phyloP scores from a whole-genome alignment of 768 basidiomycete genomes.

The Termitomyces sp. region DNA sequence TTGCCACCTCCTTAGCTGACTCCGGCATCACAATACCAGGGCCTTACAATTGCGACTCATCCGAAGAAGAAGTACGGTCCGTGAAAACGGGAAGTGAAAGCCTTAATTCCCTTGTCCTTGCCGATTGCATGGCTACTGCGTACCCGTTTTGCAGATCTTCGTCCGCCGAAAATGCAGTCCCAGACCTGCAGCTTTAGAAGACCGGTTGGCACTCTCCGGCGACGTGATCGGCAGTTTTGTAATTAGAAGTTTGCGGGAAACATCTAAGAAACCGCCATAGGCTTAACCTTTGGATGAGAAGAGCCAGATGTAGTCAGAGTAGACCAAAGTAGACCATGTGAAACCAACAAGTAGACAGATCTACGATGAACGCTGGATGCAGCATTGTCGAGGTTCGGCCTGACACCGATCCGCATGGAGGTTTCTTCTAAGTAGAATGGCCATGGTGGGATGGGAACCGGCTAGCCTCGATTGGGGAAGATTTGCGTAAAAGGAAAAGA shows the following conservation, averaged over 20 bases:
- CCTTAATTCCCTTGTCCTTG: not conserved
- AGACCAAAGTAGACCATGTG: slow-evolving; percentile 6
- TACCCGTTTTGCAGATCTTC: slow-evolving; percentile 8
- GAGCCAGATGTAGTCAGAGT: not conserved
- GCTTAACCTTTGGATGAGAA: slow-evolving; percentile 7
- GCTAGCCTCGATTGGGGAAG: slow-evolving; percentile 15
- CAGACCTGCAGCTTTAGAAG: slow-evolving; percentile 7
- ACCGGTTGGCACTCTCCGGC: slow-evolving; percentile 12
- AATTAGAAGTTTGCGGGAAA: slow-evolving; percentile 15
- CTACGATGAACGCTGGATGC: slow-evolving; percentile 5
- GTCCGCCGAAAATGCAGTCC: slow-evolving; percentile 3
- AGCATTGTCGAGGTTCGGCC: not conserved
- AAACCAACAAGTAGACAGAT: slow-evolving; percentile 3
- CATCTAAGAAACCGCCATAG: slow-evolving; percentile 14
- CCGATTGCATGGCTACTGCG: not conserved
- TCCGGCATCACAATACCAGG: slow-evolving; percentile 5
- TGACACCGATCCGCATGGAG: not conserved
- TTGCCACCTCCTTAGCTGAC: slow-evolving; percentile 2
- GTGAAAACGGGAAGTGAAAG: not conserved
- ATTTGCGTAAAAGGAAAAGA: slow-evolving; percentile 16
- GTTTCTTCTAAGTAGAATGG: slow-evolving; percentile 11
- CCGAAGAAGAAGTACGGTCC: not conserved
- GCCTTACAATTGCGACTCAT: not conserved
- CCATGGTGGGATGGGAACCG: slow-evolving; percentile 2
- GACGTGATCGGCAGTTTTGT: slow-evolving; percentile 21